Evolutionary conservation across 441 rosid genomes (phyloP).

Genomic region (Bruguiera hainesii): DNA sequence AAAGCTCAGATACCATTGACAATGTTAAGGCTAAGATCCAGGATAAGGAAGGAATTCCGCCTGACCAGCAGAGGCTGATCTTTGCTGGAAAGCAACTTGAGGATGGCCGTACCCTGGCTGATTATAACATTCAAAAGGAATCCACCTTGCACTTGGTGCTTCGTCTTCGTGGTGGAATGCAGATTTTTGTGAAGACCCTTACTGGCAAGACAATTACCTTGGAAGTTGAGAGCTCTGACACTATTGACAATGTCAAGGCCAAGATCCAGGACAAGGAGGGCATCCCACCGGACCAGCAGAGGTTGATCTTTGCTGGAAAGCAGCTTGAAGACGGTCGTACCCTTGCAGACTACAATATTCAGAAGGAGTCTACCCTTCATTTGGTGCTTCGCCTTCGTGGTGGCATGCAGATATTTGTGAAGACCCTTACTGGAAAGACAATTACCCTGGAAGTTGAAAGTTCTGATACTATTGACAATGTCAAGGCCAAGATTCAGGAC

Average conservation of each 20-base stretch:
- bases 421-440: conserved; percentile 20
- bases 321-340: conserved; percentile 37
- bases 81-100: conserved; percentile 36
- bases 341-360: conserved; percentile 38
- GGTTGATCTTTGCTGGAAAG: conserved; percentile 37
- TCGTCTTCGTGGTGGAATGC: conserved; percentile 26
- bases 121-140: conserved; percentile 38
- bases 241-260: conserved; percentile 29
- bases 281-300: conserved; percentile 36
- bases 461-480: conserved; percentile 26
- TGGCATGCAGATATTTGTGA: conserved; percentile 19
- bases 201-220: conserved; percentile 35
- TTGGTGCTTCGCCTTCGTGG: conserved; percentile 41
- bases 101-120: conserved; percentile 36
- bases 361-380: conserved; percentile 36
- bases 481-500: too few species aligned
- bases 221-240: conserved; percentile 38
- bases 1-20: conserved; percentile 5
- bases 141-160: conserved; percentile 37
- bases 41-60: conserved; percentile 37
- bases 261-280: conserved; percentile 41
- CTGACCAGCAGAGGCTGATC: conserved; percentile 35
- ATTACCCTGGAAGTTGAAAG: conserved; percentile 38
- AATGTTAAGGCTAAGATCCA: conserved; percentile 21
- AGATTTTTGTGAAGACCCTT: conserved; percentile 33